Percentiles rank a stretch among this genome's conserved stretches.
Conservation (phyloP, 2,329 filamentous ascomycete genomes). For the Bipolaris bicolor region DNA sequence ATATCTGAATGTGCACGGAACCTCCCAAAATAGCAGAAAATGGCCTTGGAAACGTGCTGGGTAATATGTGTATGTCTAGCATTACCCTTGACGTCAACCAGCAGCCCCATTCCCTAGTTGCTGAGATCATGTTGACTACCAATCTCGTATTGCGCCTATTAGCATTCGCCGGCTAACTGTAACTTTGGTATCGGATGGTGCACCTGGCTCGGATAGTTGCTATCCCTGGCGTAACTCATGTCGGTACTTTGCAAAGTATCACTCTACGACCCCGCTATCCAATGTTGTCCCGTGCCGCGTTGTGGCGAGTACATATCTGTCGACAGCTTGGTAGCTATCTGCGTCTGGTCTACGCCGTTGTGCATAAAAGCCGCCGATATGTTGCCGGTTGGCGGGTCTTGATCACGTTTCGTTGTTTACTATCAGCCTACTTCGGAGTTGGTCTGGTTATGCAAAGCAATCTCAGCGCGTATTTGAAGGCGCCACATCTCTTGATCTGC, state of each 20-base stretch:
- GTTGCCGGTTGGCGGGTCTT: conserved; percentile 6
- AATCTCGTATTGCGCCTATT: neutral
- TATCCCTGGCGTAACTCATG: conserved; percentile 25
- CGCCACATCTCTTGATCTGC: neutral
- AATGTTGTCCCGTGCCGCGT: neutral
- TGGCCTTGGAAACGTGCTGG: neutral
- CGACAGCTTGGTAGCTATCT: neutral
- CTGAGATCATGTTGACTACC: neutral
- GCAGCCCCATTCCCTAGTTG: neutral
- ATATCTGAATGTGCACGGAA: conserved; percentile 1
- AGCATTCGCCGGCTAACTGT: neutral
- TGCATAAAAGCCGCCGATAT: conserved; percentile 6
- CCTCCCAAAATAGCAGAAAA: neutral
- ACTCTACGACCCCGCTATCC: conserved; percentile 24
- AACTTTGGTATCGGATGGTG: conserved; percentile 24
- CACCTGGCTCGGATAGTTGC: conserved; percentile 17
- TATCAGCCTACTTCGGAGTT: neutral
- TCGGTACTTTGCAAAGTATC: conserved; percentile 2
- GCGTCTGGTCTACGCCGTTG: conserved; percentile 1
- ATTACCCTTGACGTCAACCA: neutral
- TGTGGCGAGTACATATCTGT: neutral
- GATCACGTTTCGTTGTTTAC: neutral
- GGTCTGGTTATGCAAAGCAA: neutral
- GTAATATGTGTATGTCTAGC: neutral
- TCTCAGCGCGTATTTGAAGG: neutral